Evolutionary conservation across 352 stramenopile species (phyloP), one percentile per base, ranked within the genome.

Genomic region (Phytophthora multivora): DNA sequence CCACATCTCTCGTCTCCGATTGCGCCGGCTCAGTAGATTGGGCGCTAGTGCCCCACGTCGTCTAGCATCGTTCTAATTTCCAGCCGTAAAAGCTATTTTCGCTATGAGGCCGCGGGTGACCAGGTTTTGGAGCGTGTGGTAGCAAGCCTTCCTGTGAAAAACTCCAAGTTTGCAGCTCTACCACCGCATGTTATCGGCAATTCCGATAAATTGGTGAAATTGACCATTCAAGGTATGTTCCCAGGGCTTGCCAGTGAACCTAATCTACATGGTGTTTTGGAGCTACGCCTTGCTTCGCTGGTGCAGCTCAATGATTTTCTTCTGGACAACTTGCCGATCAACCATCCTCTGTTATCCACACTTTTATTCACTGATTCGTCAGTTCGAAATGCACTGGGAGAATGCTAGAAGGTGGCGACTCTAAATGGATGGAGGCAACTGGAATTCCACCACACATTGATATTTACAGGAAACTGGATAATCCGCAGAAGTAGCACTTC

Each of bases 391-490:
- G n/a, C n/a, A n/a, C n/a, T n/a, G n/a, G n/a, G n/a, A n/a, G n/a
- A n/a, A n/a, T n/a, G n/a, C 36, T 49, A 11, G 38, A 49, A 21
- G 16, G 15, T 40, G 39, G 18, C 10, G 38, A 58, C 0, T 21
- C 38, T 2, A n/a, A 8, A 8, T 49, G 36, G 51, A 58, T 58
- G 38, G 2, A 49, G 2, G 19, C 35, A 8, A 42, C 36, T 8
- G 51, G 51, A 16, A 49, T 58, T 15, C 51, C 51, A 19, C 51
- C 51, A 2, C 33, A 58, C 7, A 33, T 49, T n/a, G 38, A 49
- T 3, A 8, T 58, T 1, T 49, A 49, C 15, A 33, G 19, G 28
- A 58, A 58, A 6, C 8, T 41, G 12, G 45, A 52, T 11, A 30
- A 19, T 11, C 23, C 28, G 4, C 21, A 41, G 9, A 39, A 49